These are phyloP conservation scores for Sporisorium sorghi DNA, from an alignment of 1,284 basidiomycete genomes.

Conservation along the genomic window DNA sequence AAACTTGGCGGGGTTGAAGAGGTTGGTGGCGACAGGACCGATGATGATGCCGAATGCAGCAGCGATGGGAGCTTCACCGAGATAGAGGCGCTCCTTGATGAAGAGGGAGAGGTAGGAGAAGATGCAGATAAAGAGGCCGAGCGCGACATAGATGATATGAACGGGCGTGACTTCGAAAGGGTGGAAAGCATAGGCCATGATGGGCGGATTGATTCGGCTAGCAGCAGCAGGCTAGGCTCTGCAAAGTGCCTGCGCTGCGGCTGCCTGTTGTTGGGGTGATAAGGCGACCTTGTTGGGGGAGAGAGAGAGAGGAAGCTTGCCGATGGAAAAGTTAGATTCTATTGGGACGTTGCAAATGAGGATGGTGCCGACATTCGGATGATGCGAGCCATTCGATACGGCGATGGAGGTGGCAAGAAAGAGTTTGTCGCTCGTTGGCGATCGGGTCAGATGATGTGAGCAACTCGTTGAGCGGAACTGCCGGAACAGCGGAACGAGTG, in stretches of 20 bases:
- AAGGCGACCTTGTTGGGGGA: background rate
- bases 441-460: background rate
- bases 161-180: constrained; percentile 66
- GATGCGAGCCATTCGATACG: constrained; percentile 18
- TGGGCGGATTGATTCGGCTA: background rate
- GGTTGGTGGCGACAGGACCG: constrained; percentile 80
- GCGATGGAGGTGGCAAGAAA: background rate
- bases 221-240: background rate
- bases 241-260: background rate
- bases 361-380: constrained; percentile 34
- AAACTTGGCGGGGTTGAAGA: constrained; percentile 90
- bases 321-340: constrained; percentile 6
- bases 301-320: background rate
- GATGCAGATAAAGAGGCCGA: constrained; percentile 71
- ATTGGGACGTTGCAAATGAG: constrained; percentile 24
- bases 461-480: background rate
- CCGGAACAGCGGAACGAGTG: background rate
- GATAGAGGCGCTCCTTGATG: constrained; percentile 90
- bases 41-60: constrained; percentile 94
- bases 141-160: constrained; percentile 65
- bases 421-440: background rate
- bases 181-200: constrained; percentile 55
- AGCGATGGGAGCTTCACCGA: constrained; percentile 96
- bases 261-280: background rate
- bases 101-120: constrained; percentile 95